Conservation (phyloP, 2,329 filamentous ascomycete species). For the Colletotrichum camelliae region DNA sequence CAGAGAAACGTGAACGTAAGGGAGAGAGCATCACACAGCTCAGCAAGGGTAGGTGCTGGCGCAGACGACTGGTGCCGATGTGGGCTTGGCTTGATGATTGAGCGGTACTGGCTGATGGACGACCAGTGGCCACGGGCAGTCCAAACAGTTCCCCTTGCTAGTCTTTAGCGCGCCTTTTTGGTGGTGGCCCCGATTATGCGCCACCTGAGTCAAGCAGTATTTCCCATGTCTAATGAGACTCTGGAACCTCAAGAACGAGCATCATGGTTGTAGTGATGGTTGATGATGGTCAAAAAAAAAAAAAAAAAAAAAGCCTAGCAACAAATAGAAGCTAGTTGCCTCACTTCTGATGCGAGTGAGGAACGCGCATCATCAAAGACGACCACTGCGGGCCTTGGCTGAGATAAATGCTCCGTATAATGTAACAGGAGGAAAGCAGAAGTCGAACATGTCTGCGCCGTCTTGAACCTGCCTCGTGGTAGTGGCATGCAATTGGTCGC, state of each 20-base stretch:
- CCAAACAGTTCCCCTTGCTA: not conserved
- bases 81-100: not conserved
- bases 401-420: not conserved
- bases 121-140: not conserved
- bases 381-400: not conserved
- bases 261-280: not conserved
- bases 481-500: not conserved
- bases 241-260: not conserved
- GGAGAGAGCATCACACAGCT: not conserved
- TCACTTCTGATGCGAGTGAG: not conserved
- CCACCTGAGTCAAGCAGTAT: constrained; percentile 6
- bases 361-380: not conserved
- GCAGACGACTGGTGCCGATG: not conserved
- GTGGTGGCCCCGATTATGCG: not conserved
- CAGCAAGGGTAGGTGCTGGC: not conserved
- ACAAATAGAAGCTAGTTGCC: not conserved
- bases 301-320: not conserved
- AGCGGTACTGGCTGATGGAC: not conserved
- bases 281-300: not conserved
- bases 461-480: not conserved
- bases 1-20: not conserved
- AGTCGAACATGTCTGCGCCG: not conserved
- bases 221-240: not conserved
- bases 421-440: not conserved
- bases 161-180: not conserved